These are phyloP conservation scores for Pterocarpus santalinus DNA, from an alignment of 306 rosid genomes.

Conservation along the genomic window DNA sequence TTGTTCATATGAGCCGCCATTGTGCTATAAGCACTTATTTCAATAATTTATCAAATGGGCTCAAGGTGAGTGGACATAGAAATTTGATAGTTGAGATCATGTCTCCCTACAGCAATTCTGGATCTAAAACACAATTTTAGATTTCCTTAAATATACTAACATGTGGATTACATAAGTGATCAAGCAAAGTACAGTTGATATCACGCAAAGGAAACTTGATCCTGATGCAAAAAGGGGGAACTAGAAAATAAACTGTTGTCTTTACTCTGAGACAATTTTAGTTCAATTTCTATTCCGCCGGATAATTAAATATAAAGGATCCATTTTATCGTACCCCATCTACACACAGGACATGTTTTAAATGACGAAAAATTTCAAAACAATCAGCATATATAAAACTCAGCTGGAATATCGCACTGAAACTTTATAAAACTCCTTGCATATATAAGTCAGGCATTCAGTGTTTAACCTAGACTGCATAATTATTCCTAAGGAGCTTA, in stretches of 20 bases:
- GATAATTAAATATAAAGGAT: constrained; percentile 15
- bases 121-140: constrained; percentile 27
- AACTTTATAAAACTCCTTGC: not conserved
- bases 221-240: not conserved
- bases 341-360: not conserved
- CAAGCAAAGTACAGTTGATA: not conserved
- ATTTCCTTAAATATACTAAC: not conserved
- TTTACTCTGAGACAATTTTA: constrained; percentile 1
- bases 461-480: not conserved
- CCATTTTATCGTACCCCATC: not conserved
- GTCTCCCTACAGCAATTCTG: not conserved
- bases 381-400: not conserved
- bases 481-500: constrained; percentile 14
- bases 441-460: not conserved
- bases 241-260: not conserved
- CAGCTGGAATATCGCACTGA: constrained; percentile 1
- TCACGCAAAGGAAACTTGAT: not conserved
- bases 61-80: not conserved
- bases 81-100: not conserved
- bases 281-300: not conserved
- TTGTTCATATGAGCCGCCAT: not conserved
- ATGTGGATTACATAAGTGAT: not conserved
- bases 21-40: not conserved
- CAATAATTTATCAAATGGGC: not conserved
- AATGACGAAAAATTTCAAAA: constrained; percentile 6